phyloP scores from a whole-genome alignment of 352 stramenopile species.

The Globisporangium ultimum region DNA sequence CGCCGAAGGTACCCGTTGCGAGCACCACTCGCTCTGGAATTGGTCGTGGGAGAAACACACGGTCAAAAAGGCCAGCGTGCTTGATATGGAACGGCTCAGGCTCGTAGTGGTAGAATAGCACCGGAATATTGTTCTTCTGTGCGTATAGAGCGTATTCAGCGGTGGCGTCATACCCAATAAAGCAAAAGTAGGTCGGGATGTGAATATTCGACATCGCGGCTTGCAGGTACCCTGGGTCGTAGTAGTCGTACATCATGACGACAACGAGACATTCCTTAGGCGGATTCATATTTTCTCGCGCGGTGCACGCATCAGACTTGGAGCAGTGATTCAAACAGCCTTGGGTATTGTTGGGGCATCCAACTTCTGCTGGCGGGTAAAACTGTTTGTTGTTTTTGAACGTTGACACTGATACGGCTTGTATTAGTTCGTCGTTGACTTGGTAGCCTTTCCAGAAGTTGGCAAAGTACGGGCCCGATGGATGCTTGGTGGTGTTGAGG shows the following conservation, averaged over 20 bases:
- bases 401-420: not conserved
- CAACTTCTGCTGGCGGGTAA: constrained; percentile 10
- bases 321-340: constrained; percentile 37
- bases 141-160: constrained; percentile 8
- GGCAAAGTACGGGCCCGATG: constrained; percentile 12
- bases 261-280: constrained; percentile 32
- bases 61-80: constrained; percentile 25
- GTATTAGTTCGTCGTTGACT: constrained; percentile 27
- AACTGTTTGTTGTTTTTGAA: constrained; percentile 14
- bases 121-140: constrained; percentile 3
- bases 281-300: constrained; percentile 15
- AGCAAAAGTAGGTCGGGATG: constrained; percentile 46
- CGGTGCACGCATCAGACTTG: constrained; percentile 28
- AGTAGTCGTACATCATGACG: constrained; percentile 25
- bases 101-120: constrained; percentile 53
- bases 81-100: constrained; percentile 37
- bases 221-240: constrained; percentile 28
- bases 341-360: constrained; percentile 19
- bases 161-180: constrained; percentile 17
- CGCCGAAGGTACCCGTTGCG: constrained; percentile 24
- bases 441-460: constrained; percentile 47
- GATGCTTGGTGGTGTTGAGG: constrained; percentile 13
- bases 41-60: constrained; percentile 33
- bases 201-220: constrained; percentile 32
- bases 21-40: constrained; percentile 12